Conservation (phyloP, 192 early-diverging fungal genomes). For the Dissophora globulifera region DNA sequence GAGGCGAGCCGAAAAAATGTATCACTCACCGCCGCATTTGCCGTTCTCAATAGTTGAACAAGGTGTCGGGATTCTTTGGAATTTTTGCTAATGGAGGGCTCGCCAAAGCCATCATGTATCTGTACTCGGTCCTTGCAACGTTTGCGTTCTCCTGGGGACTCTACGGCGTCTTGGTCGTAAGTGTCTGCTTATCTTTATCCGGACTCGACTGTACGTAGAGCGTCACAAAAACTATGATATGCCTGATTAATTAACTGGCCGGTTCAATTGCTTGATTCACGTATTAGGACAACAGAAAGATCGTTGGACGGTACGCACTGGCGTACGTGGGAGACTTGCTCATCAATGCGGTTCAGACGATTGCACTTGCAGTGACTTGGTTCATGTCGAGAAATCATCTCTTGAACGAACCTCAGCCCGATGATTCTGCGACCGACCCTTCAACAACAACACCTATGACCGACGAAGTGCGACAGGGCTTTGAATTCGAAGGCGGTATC, state of each 20-base stretch:
- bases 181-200: not conserved
- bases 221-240: not conserved
- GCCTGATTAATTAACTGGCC: too few species aligned
- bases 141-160: conserved; percentile 52
- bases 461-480: conserved; percentile 44
- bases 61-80: conserved; percentile 54
- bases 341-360: conserved; percentile 46
- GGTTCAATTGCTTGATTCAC: not conserved
- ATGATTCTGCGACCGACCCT: conserved; percentile 2
- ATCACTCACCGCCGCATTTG: too few species aligned
- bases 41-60: conserved; percentile 26
- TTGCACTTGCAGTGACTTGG: conserved; percentile 36
- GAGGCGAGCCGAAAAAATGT: too few species aligned
- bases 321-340: conserved; percentile 43
- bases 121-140: conserved; percentile 48
- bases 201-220: not conserved
- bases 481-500: conserved; percentile 49
- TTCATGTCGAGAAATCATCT: conserved; percentile 50
- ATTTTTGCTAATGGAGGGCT: conserved; percentile 47
- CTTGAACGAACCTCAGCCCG: conserved; percentile 31
- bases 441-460: conserved; percentile 33
- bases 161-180: conserved; percentile 49
- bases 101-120: conserved; percentile 45
- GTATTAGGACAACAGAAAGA: conserved; percentile 41
- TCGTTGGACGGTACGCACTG: conserved; percentile 43